Base-by-base conservation (phyloP, 2,329 filamentous ascomycete genomes). In the Myriosclerotinia scirpicola region DNA sequence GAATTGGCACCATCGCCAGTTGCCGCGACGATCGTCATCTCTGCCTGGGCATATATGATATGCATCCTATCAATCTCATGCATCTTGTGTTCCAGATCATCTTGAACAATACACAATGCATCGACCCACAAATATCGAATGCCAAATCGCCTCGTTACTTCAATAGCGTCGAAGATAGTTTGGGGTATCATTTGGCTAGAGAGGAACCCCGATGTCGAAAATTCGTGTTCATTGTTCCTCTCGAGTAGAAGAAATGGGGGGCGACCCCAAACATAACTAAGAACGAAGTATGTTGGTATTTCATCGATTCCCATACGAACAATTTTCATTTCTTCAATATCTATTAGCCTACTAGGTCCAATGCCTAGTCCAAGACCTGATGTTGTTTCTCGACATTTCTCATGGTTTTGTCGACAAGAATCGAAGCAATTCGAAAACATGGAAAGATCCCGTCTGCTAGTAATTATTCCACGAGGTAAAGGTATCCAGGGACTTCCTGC, bases 31-130 rank as follows among this genome's bases (percentile, higher is more conserved):
- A 69, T 52, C 0, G 65, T 68, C n/a, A 63, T 46, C 40, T 46
- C 53, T 20, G 69, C 65, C 17, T 54, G 54, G 5, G 55, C 42
- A 14, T 65, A 69, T 17, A 70, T 65, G 1, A 34, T 60, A 22
- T 55, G 67, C 67, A 71, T 69, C 7, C 56, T 56, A 17, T 63
- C 50, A 8, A 64, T 44, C 34, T 69, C 66, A 11, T 34, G 54
- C 26, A 68, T 50, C 54, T 55, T 69, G 22, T 64, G 62, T 11
- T 54, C 50, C 6, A 38, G 30, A 40, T 64, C 62, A 42, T 70
- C 67, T 58, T 71, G 69, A 38, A 70, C 63, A 26, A 71, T 71
- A 42, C 67, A 70, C 8, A 71, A 48, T 5, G 69, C 69, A 36
- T 71, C 67, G 9, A 71, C 70, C 65, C 67, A 71, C 11, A 71